Evolutionary conservation across 2,329 filamentous ascomycete genomes (phyloP), one percentile per base, ranked within the genome.

Genomic region (Pseudogymnoascus sp.): DNA sequence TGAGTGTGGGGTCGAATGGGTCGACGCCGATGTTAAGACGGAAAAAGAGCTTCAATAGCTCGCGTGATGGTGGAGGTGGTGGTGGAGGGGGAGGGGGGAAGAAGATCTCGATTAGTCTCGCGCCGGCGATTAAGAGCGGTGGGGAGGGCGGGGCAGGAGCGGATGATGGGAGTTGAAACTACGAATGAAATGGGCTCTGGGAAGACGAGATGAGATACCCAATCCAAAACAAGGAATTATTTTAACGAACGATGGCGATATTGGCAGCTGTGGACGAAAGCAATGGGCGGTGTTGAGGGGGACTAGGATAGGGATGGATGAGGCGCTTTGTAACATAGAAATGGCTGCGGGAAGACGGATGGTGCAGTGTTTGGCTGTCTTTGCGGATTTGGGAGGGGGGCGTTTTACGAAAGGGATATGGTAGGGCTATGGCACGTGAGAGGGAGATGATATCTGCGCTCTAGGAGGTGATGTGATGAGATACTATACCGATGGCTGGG

Each of bases 91-190:
- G 42, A 7, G 44, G 44, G 23, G 44, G 44, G 23, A 82, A 78
- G 68, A 85, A 85, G 72, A 86, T 86, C 68, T 77, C 83, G 62
- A 86, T 86, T 68, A 85, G 80, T 69, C 74, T 86, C 35, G 80
- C 82, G 5, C 74, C 81, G 53, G 70, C 71, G 13, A 71, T 73
- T 61, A 74, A 74, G 62, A 72, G 68, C 17, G 69, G 70, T 19
- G 71, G 70, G 3, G 71, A 72, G n/a, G 67, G 65, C 26, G 64
- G 63, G 46, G 64, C 67, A 38, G 67, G 68, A 61, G 67, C 65
- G 42, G 68, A 71, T 13, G 65, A 64, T 53, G 67, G 65, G 11
- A 67, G 60, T 65, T 72, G 66, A 50, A 50, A 50, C 42, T 50
- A 50, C 23, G 23, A 50, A n/a, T 50, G 44, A 29, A 29, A 50